Conservation (phyloP, 768 basidiomycete species). For the Lentinula edodes region DNA sequence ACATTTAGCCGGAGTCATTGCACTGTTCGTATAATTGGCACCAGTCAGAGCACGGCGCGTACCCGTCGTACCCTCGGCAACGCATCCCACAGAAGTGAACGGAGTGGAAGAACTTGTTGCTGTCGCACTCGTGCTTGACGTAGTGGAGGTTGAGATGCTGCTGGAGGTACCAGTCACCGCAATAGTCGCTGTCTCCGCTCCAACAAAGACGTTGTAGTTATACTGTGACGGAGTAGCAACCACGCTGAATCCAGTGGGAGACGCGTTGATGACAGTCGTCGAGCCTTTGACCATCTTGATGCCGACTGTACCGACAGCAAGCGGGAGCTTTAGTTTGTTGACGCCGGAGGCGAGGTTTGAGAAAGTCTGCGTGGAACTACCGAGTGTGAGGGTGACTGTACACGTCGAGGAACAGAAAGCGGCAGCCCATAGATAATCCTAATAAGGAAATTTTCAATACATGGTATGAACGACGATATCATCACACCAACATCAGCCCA, state of each 20-base stretch:
- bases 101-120: background rate
- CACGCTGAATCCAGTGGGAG: conserved; percentile 39
- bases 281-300: conserved; percentile 31
- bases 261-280: conserved; percentile 42
- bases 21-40: conserved; percentile 15
- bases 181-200: conserved; percentile 21
- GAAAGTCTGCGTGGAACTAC: conserved; percentile 33
- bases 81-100: conserved; percentile 18
- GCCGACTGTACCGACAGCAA: conserved; percentile 24
- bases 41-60: conserved; percentile 22
- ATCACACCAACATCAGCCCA: conserved; percentile 34
- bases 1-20: conserved; percentile 28
- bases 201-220: conserved; percentile 62
- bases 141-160: background rate
- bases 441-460: conserved; percentile 2
- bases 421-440: conserved; percentile 64
- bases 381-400: conserved; percentile 45
- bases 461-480: background rate
- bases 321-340: conserved; percentile 54
- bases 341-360: conserved; percentile 43
- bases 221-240: conserved; percentile 29
- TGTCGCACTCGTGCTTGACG: conserved; percentile 6
- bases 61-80: conserved; percentile 26
- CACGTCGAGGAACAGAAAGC: conserved; percentile 51
- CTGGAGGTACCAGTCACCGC: background rate